phyloP scores from a whole-genome alignment of 768 basidiomycete genomes.

The Pleurotus citrinopileatus region DNA sequence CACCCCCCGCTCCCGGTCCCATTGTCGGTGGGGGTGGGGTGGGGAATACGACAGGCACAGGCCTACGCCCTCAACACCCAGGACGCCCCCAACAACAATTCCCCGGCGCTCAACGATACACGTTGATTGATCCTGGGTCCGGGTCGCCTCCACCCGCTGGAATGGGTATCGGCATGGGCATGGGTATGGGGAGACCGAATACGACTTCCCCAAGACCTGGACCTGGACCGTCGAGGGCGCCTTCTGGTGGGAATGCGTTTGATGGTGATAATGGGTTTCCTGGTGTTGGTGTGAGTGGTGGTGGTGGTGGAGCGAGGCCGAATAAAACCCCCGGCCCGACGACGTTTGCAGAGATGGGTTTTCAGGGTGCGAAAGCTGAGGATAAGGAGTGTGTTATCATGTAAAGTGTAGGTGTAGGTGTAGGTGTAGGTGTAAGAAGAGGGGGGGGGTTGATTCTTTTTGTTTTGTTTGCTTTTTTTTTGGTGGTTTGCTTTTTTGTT shows the following conservation, averaged over 20 bases:
- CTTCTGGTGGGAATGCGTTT: constrained; percentile 5
- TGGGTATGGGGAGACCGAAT: constrained; percentile 2
- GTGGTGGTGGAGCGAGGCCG: neutral
- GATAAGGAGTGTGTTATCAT: constrained; percentile 87
- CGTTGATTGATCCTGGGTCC: constrained; percentile 39
- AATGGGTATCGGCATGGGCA: constrained; percentile 1
- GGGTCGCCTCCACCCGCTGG: constrained; percentile 12
- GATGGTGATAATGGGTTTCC: constrained; percentile 19
- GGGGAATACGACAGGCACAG: neutral
- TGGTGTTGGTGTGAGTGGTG: constrained; percentile 14
- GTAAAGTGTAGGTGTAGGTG: too few relatives aligned
- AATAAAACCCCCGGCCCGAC: constrained; percentile 44
- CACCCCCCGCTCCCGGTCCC: too few relatives aligned
- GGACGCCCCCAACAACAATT: constrained; percentile 30
- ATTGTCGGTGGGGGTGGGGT: too few relatives aligned
- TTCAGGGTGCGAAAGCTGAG: constrained; percentile 72
- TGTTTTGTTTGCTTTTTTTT: too few relatives aligned
- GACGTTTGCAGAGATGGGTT: constrained; percentile 95
- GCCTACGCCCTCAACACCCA: constrained; percentile 12
- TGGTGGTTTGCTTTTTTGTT: too few relatives aligned
- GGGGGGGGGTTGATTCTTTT: too few relatives aligned
- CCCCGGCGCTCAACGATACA: constrained; percentile 42
- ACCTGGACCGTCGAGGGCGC: neutral
- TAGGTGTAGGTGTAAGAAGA: too few relatives aligned
- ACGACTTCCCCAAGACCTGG: neutral